Evolutionary conservation across 2,329 filamentous ascomycete genomes (phyloP), one percentile per base, ranked within the genome.

Genomic region (Immersiporthe knoxdaviesiana): DNA sequence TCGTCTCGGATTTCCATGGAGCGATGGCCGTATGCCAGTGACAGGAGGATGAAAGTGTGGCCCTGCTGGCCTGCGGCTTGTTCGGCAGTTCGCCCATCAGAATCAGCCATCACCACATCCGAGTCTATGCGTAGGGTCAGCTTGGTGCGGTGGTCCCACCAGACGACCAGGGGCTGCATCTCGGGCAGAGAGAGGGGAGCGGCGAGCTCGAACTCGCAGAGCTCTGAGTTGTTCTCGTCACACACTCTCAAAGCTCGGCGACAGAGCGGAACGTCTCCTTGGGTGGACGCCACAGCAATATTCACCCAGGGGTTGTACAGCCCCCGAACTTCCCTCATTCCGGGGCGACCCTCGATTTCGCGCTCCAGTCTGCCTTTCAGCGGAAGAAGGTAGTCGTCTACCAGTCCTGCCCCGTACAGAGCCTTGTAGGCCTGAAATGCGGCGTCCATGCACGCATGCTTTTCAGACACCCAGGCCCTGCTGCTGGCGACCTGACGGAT

Each of bases 321-420:
- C 7, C 78, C 75, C 5, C 79, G 78, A 3, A 83, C 81, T 5
- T 50, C 50, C 2, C 78, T 74, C 12, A 81, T 72, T 0, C 81
- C 70, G 1, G 74, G 74, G 0, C 83, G 79, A 2, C 76, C 76
- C 44, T 83, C 80, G 1, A 84, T 73, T 0, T 78, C 79, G 2
- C 79, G 74, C 3, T 77, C 71, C 11, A 79, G 72, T 2, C 82
- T 77, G 12, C 81, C 78, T 66, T 78, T 79, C 18, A 85, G 80
- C 11, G 95, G 95, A 54, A 97, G 82, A 0, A 97, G 79, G 74
- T 97, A 85, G 18, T 97, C 87, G 71, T 92, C 94, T 1, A 98
- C 79, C 6, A 97, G 81, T 0, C 91, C 91, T 35, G 87, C 90
- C 10, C 86, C 74, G 75, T 95, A 89, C 0, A 98, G 82, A 6